phyloP scores from a whole-genome alignment of 2,329 filamentous ascomycete genomes.

The Calonectria pseudoturangicola region DNA sequence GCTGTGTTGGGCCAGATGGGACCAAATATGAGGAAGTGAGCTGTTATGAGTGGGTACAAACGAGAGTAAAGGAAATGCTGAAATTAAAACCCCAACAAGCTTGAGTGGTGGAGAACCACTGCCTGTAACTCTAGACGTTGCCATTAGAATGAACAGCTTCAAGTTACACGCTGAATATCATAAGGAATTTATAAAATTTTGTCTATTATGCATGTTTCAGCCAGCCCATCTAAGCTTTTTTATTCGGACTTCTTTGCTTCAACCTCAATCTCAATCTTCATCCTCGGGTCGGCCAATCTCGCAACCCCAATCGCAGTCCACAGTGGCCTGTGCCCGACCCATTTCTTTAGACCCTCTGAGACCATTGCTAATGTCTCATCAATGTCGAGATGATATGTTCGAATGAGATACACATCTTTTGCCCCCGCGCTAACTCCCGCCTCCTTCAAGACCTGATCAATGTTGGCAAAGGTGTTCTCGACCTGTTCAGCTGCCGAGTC shows the following conservation, averaged over 20 bases:
- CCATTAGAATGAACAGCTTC: not conserved
- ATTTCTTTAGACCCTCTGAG: not conserved
- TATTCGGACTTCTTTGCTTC: slow-evolving; percentile 5
- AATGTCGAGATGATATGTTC: slow-evolving; percentile 12
- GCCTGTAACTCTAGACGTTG: not conserved
- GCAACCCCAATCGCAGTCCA: not conserved
- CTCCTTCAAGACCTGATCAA: not conserved
- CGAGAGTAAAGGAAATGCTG: slow-evolving; percentile 16
- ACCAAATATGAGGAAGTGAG: slow-evolving; percentile 9
- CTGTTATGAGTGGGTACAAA: slow-evolving; percentile 22
- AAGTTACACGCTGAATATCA: not conserved
- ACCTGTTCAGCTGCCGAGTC: slow-evolving; percentile 8
- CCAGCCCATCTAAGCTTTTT: not conserved
- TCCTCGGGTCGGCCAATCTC: slow-evolving; percentile 1
- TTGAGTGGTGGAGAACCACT: not conserved
- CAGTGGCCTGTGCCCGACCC: slow-evolving; percentile 11
- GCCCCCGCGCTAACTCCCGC: not conserved
- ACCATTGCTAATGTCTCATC: not conserved
- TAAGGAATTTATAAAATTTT: no score
- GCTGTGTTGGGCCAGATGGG: not conserved
- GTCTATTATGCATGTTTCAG: no score
- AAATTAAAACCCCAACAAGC: not conserved
- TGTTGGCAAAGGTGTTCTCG: slow-evolving; percentile 9
- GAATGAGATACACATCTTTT: slow-evolving; percentile 5
- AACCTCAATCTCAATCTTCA: slow-evolving; percentile 18